Evolutionary conservation across 345 rosid genomes (phyloP).

Genomic region (Gossypium mustelinum): DNA sequence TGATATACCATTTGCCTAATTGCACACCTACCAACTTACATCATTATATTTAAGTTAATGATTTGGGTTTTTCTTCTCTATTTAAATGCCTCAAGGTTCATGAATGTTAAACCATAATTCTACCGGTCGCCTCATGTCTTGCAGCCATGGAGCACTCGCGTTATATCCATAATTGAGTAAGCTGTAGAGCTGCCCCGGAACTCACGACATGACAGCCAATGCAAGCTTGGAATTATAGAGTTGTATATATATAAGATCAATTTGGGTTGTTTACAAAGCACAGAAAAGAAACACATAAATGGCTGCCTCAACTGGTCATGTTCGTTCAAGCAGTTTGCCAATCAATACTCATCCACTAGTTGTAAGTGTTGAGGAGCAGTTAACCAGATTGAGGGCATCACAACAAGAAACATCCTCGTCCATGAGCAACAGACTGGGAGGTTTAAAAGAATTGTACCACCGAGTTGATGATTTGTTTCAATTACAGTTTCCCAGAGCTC

Average conservation of each 20-base stretch:
- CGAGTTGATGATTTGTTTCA: constrained; percentile 6
- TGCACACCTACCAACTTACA: not conserved
- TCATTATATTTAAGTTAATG: not conserved
- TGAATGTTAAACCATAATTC: not conserved
- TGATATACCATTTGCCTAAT: not conserved
- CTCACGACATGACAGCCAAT: constrained; percentile 13
- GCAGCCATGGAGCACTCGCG: not conserved
- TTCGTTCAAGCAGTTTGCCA: constrained; percentile 40
- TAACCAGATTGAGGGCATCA: constrained; percentile 23
- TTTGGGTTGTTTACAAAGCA: not conserved
- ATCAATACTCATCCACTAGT: constrained; percentile 31
- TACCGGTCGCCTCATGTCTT: not conserved
- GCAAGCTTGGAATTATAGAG: not conserved
- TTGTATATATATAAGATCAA: not conserved
- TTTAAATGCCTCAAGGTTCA: no score
- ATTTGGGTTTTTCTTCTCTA: not conserved
- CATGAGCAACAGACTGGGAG: constrained; percentile 18
- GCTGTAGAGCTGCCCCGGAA: not conserved
- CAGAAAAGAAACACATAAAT: not conserved
- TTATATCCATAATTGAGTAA: not conserved
- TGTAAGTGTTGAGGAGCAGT: constrained; percentile 28
- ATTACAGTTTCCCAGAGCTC: not conserved
- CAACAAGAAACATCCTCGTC: constrained; percentile 21
- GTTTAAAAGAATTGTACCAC: constrained; percentile 21
- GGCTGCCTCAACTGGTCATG: constrained; percentile 15